Evolutionary conservation across 805 yeast genomes (phyloP), one percentile per base, ranked within the genome.

Genomic region (Metschnikowia noctiluminum): DNA sequence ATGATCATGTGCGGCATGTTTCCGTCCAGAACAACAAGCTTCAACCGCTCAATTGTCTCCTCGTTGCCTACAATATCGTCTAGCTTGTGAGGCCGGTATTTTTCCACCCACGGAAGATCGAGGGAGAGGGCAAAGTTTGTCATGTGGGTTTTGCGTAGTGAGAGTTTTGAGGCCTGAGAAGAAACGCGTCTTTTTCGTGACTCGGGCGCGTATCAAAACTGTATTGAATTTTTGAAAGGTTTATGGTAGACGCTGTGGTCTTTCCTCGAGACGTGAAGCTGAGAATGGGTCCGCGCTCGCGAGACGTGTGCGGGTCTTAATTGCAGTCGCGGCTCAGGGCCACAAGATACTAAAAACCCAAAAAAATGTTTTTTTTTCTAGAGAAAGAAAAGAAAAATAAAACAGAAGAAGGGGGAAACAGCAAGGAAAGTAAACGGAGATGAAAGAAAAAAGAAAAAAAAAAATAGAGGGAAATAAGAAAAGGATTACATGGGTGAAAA

Each of bases 1-100:
- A 94, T 87, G 58, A 94, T 91, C 79, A 94, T 74, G 68, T 94
- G 97, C 1, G 99, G 98, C 89, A 94, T 86, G 68, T 94, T 94
- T 31, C 99, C 99, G 60, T 91, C 96, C 42, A 79, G 69, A 6
- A 95, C 96, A 44, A 94, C 91, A 51, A 89, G 80, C 59, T 85
- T 80, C 46, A 94, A 74, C 35, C 97, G 78, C 52, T 85, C 89
- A 4, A 94, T 78, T 3, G 98, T 92, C 52, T 91, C 98, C 48
- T 79, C 84, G 60, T 94, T 94, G 9, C 99, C 99, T 10, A 92
- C 98, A 27, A 94, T 85, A 60, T 94, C 98, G 41, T 81, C 79
- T 28, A 94, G 72, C 15, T 74, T 66, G 35, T 78, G 73, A 0
- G 99, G 99, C 52, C 99, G 81, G 64, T 94, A 94, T 63, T 94